Base-by-base conservation (phyloP, 495 filamentous ascomycete genomes). In the Aspergillus carlsbadensis region DNA sequence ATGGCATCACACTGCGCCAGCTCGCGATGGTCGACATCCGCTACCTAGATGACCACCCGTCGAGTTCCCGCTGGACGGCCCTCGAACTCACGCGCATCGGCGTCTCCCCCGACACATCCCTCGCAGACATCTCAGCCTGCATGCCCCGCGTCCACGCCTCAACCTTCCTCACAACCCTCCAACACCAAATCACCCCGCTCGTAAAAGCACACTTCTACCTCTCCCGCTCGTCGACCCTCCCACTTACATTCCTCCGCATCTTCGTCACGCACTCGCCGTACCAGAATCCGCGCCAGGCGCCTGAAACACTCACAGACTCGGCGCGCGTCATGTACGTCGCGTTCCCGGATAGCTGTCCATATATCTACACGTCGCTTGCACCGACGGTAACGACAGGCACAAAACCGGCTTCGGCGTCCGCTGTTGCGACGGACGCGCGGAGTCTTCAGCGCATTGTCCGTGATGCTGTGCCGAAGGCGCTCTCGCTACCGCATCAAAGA, bases 171-270 rank as follows among this genome's bases (percentile, higher is more conserved):
- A 79, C 75, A 40, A 84, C 83, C 50, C 82, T 96, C n/a, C 85
- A 91, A 54, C 70, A 76, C 35, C 84, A 91, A 58, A 76, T 91
- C 14, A 73, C 85, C 1, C 88, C 89, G 3, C 75, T 93, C 42
- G 79, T 91, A 24, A 92, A 91, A 63, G 87, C 88, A 10, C 90
- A 94, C 68, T 92, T 88, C 69, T 85, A 87, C 60, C 77, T 92
- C 33, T 79, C 86, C 48, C 81, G 84, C 11, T 83, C 87, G 22
- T 75, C 79, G 20, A 68, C 73, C 0, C 73, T 89, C 2, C 84
- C 87, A 1, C 69, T 95, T 0, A 81, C 87, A 1, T 74, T 95
- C 17, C 72, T 96, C 10, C 84, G 91, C 26, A 83, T 95, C 29
- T 88, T 87, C 58, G 78, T 94, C 39, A 73, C 81, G 54, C 87